phyloP scores from a whole-genome alignment of 1,139 yeast species.

The Chernovozyma aurita region DNA sequence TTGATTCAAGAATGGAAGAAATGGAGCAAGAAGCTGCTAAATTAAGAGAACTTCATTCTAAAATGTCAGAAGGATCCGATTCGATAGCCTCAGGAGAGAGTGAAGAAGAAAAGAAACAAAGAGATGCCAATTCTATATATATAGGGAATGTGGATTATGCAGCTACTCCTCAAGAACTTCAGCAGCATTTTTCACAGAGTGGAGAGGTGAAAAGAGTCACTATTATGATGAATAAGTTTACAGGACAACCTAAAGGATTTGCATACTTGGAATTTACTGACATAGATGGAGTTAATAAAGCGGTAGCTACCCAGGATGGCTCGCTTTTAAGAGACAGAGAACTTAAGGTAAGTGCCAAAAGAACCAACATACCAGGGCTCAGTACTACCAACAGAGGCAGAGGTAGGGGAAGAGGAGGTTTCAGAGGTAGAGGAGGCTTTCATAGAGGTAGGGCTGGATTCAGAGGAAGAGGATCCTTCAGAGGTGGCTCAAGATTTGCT shows the following conservation, averaged over 20 bases:
- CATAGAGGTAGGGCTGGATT: slow-evolving; percentile 17
- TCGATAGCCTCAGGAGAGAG: slow-evolving; percentile 8
- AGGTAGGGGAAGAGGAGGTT: slow-evolving; percentile 34
- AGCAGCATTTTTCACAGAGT: slow-evolving; percentile 67
- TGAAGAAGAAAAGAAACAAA: slow-evolving; percentile 36
- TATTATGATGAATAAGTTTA: slow-evolving; percentile 62
- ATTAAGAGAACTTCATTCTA: slow-evolving; percentile 23
- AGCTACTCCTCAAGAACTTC: slow-evolving; percentile 75
- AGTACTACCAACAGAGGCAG: slow-evolving; percentile 40
- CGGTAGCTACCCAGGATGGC: slow-evolving; percentile 61
- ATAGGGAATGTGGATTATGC: slow-evolving; percentile 86
- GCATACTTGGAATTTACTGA: slow-evolving; percentile 81
- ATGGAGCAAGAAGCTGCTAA: slow-evolving; percentile 28
- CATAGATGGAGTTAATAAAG: slow-evolving; percentile 56
- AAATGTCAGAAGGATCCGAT: slow-evolving; percentile 13
- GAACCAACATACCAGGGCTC: slow-evolving; percentile 77
- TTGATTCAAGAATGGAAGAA: slow-evolving; percentile 17
- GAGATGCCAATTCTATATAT: slow-evolving; percentile 76
- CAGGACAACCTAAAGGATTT: slow-evolving; percentile 82
- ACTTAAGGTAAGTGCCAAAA: slow-evolving; percentile 67
- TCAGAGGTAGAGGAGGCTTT: slow-evolving; percentile 19
- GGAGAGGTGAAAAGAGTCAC: slow-evolving; percentile 86
- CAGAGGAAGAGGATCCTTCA: slow-evolving; percentile 21
- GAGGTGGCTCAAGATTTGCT: slow-evolving; percentile 19
- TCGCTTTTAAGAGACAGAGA: slow-evolving; percentile 62